phyloP scores from a whole-genome alignment of 225 moss, liverwort and hornwort species.

The Anthoceros angustus region DNA sequence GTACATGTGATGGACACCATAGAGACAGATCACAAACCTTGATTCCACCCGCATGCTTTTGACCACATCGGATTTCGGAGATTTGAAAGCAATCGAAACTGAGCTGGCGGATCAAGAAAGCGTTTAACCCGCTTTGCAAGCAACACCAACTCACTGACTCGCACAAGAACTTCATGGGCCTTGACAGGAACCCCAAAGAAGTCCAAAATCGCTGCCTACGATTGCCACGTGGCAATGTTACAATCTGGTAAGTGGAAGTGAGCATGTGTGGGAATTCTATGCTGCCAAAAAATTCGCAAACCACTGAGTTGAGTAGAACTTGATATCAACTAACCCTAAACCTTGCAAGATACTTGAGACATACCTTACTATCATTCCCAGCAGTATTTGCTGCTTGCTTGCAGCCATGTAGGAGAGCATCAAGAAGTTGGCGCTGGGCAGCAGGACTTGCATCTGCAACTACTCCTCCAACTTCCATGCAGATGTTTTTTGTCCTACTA shows the following conservation, averaged over 20 bases:
- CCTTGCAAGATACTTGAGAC: background rate
- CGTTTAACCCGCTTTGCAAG: conserved; percentile 80
- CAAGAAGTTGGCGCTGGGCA: conserved; percentile 69
- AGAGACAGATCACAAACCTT: conserved; percentile 31
- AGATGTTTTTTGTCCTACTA: conserved; percentile 63
- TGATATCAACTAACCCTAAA: background rate
- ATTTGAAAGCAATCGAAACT: conserved; percentile 83
- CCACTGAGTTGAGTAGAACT: background rate
- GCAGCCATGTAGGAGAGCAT: conserved; percentile 67
- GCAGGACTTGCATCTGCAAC: conserved; percentile 37
- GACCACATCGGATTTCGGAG: conserved; percentile 80
- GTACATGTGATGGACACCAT: background rate
- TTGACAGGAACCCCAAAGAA: conserved; percentile 97
- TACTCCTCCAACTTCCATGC: conserved; percentile 74
- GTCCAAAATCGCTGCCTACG: conserved; percentile 90
- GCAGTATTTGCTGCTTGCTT: conserved; percentile 74
- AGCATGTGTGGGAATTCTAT: no score
- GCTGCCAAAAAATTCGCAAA: background rate
- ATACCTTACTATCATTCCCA: conserved; percentile 76
- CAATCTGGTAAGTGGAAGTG: background rate
- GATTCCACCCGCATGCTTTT: conserved; percentile 84
- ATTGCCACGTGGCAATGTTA: background rate
- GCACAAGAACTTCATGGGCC: conserved; percentile 71
- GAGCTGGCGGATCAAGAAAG: conserved; percentile 73
- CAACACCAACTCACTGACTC: conserved; percentile 77